Conservation (phyloP, 2,329 filamentous ascomycete species). For the Cercospora sp. region DNA sequence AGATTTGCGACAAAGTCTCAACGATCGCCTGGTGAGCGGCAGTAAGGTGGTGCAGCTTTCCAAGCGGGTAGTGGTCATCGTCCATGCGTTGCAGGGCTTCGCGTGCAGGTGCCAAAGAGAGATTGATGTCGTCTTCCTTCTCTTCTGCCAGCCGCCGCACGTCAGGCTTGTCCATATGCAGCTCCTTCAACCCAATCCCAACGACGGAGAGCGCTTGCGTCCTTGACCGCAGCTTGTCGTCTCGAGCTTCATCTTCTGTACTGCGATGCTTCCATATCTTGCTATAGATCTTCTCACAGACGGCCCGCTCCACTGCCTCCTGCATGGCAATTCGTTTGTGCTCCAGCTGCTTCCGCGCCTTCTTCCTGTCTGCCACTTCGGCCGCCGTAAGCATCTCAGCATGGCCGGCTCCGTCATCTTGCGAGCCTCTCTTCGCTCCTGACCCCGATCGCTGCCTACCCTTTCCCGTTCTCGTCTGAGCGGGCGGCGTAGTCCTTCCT, state of each 20-base stretch:
- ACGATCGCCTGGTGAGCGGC: conserved; percentile 92
- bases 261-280: conserved; percentile 88
- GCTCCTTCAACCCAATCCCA: conserved; percentile 81
- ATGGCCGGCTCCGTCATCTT: conserved; percentile 40
- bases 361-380: conserved; percentile 79
- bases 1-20: conserved; percentile 70
- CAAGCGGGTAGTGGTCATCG: conserved; percentile 80
- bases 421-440: conserved; percentile 40
- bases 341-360: conserved; percentile 74
- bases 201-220: conserved; percentile 89
- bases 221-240: conserved; percentile 91
- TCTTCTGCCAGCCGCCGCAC: conserved; percentile 57
- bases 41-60: conserved; percentile 86
- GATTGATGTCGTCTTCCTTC: conserved; percentile 65
- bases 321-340: conserved; percentile 75
- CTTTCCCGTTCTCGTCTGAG: conserved; percentile 59
- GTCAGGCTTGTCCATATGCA: conserved; percentile 70
- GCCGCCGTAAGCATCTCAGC: conserved; percentile 79
- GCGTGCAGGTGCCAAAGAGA: conserved; percentile 68
- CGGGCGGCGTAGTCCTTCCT: conserved; percentile 64
- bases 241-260: conserved; percentile 90
- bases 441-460: conserved; percentile 47
- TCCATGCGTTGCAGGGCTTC: conserved; percentile 77
- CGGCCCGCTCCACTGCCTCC: conserved; percentile 82
- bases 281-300: conserved; percentile 60